Percentiles rank a stretch among this genome's conserved stretches.
Conservation (phyloP, 148 eudicot species). For the Rhododendron mucronatum region DNA sequence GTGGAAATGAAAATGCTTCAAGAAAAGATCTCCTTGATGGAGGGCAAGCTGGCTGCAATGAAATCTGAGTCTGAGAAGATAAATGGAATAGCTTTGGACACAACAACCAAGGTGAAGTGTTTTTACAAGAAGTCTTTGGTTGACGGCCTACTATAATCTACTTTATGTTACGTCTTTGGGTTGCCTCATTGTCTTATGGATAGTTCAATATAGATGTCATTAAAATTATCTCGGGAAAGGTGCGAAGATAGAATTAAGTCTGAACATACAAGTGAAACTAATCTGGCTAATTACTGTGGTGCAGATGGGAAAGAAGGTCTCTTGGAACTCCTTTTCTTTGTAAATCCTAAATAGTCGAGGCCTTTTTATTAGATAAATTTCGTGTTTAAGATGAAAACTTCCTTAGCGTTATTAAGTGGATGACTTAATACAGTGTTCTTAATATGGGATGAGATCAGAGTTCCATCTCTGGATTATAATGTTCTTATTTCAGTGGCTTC, state of each 20-base stretch:
- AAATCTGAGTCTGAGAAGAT: constrained; percentile 1
- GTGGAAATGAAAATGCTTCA: background rate
- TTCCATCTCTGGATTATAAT: background rate
- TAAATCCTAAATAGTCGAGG: background rate
- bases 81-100: background rate
- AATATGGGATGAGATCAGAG: background rate
- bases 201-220: background rate
- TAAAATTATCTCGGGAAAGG: background rate
- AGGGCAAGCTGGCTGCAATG: background rate
- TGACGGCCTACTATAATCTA: background rate
- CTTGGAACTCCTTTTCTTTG: background rate
- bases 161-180: background rate
- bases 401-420: background rate
- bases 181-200: background rate
- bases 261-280: background rate
- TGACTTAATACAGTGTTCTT: background rate
- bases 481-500: background rate
- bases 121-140: background rate
- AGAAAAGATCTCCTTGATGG: background rate
- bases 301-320: background rate
- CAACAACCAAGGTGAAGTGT: background rate
- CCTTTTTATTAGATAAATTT: background rate
- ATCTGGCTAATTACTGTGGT: background rate
- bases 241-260: background rate
- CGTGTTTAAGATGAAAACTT: background rate